Percentiles rank a stretch among this genome's conserved stretches.
Evolutionary conservation across 2,329 filamentous ascomycete genomes (phyloP).

Genomic region (Knoxdaviesia capensis): DNA sequence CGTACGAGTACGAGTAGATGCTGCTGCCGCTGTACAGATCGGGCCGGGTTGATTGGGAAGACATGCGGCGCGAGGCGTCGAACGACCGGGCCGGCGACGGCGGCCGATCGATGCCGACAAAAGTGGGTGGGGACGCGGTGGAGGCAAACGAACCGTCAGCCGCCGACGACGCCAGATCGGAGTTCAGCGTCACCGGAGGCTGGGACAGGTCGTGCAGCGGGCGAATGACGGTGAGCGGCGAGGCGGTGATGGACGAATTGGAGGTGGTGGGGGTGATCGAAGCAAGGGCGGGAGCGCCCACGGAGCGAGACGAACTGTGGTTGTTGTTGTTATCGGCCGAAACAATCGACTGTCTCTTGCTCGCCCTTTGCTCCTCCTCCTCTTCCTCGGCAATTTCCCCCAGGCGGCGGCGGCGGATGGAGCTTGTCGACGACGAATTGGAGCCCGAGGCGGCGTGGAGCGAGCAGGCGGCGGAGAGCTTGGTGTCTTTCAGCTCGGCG

Average conservation of each 20-base stretch:
- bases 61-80: slow-evolving; percentile 20
- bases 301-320: slow-evolving; percentile 6
- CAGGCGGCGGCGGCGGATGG: slow-evolving; percentile 53
- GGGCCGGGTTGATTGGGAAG: slow-evolving; percentile 29
- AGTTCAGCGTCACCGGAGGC: slow-evolving; percentile 27
- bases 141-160: slow-evolving; percentile 29
- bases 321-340: slow-evolving; percentile 18
- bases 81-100: slow-evolving; percentile 22
- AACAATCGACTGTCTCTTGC: slow-evolving; percentile 35
- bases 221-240: slow-evolving; percentile 6
- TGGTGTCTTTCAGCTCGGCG: slow-evolving; percentile 69
- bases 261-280: background rate
- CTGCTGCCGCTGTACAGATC: slow-evolving; percentile 26
- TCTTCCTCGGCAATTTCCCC: slow-evolving; percentile 91
- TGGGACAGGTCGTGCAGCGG: slow-evolving; percentile 5
- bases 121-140: slow-evolving; percentile 28
- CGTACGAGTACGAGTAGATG: slow-evolving; percentile 21
- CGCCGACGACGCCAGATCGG: slow-evolving; percentile 27
- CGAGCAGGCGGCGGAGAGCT: slow-evolving; percentile 73
- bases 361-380: slow-evolving; percentile 48
- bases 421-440: slow-evolving; percentile 67
- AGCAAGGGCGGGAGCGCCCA: background rate
- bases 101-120: slow-evolving; percentile 24
- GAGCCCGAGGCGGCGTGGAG: slow-evolving; percentile 76
- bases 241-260: background rate